Conservation (phyloP, 768 basidiomycete species). For the Panaeolus papilionaceus region DNA sequence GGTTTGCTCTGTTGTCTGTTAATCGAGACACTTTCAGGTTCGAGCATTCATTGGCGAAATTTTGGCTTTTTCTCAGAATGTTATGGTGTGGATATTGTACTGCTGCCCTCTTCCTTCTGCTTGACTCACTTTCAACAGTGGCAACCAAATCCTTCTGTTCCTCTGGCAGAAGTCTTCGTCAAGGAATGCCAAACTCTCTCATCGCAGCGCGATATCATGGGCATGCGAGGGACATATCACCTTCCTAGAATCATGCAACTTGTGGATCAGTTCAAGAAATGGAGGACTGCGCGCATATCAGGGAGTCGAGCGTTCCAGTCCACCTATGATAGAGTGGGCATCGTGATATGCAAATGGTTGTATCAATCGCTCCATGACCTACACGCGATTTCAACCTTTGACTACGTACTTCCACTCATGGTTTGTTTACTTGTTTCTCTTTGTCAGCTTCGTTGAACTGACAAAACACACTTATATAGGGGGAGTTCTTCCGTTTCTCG, state of each 20-base stretch:
- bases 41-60: constrained; percentile 79
- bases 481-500: constrained; percentile 77
- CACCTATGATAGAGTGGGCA: constrained; percentile 79
- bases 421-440: constrained; percentile 42
- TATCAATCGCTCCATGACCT: constrained; percentile 77
- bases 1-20: constrained; percentile 10
- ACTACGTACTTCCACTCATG: constrained; percentile 85
- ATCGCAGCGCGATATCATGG: constrained; percentile 75
- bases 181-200: constrained; percentile 66
- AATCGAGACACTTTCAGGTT: constrained; percentile 49
- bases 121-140: constrained; percentile 46
- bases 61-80: constrained; percentile 72
- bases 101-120: constrained; percentile 14
- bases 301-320: constrained; percentile 85
- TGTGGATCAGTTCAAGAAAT: constrained; percentile 66
- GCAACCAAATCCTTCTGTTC: constrained; percentile 66
- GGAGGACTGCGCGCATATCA: constrained; percentile 74
- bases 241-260: constrained; percentile 62
- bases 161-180: constrained; percentile 66
- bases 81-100: constrained; percentile 57
- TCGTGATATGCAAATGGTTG: constrained; percentile 79
- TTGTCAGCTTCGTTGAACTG: not conserved
- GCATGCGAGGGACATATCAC: constrained; percentile 70
- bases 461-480: constrained; percentile 42
- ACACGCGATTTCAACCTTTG: constrained; percentile 77